Conservation (phyloP, 148 eudicot species). For the Fallopia convolvulus region DNA sequence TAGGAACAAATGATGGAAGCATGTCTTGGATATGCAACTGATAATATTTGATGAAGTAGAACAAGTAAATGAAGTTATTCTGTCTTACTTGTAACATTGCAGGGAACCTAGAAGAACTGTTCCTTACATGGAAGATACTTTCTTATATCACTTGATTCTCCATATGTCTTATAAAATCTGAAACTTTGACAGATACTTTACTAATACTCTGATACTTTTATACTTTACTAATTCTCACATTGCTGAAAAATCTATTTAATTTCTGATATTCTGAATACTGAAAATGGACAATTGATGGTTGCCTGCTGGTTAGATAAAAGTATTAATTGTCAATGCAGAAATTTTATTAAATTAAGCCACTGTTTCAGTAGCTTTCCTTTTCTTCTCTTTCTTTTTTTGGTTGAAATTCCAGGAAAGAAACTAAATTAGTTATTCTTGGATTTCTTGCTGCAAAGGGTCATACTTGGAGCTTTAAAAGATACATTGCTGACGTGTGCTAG, state of each 20-base stretch:
- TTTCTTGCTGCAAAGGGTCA: not conserved
- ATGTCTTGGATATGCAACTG: not conserved
- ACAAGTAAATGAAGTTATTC: not conserved
- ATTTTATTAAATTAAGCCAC: not conserved
- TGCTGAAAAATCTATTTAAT: not conserved
- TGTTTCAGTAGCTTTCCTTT: not conserved
- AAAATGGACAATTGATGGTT: not conserved
- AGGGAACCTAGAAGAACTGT: not conserved
- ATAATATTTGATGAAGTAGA: not conserved
- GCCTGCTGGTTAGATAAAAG: not conserved
- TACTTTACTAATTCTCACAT: not conserved
- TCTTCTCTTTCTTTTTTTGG: not conserved
- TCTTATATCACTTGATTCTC: not conserved
- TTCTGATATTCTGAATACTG: not conserved
- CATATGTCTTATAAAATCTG: not conserved
- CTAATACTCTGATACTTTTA: not conserved
- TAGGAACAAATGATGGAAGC: not conserved
- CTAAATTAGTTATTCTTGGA: not conserved
- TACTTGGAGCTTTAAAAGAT: not conserved
- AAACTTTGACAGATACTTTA: not conserved
- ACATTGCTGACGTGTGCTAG: not conserved
- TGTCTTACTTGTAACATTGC: not conserved
- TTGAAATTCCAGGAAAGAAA: not conserved
- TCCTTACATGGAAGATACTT: not conserved
- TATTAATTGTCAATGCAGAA: not conserved